Conservation (phyloP, 192 early-diverging fungal species). For the Diversispora eburnea region DNA sequence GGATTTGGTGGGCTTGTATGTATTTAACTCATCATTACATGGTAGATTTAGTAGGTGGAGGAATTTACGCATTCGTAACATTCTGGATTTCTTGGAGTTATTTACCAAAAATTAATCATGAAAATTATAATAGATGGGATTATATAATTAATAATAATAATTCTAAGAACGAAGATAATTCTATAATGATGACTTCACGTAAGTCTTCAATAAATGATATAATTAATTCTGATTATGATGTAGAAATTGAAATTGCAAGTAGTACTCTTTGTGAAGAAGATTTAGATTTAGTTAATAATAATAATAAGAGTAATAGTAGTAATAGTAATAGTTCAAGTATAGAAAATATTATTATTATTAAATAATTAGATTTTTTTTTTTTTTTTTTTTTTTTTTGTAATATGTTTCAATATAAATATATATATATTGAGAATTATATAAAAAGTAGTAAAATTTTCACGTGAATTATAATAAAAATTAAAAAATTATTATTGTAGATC, state of each 20-base stretch:
- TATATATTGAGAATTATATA: no score
- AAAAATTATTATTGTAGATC: no score
- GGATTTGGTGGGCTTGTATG: slow-evolving; percentile 82
- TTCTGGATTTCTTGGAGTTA: slow-evolving; percentile 49
- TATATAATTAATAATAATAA: slow-evolving; percentile 18
- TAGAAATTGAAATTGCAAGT: not conserved
- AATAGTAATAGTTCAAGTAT: no score
- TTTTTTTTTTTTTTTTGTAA: no score
- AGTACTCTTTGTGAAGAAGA: not conserved
- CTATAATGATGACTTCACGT: not conserved
- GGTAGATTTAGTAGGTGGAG: slow-evolving; percentile 65
- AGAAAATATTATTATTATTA: no score
- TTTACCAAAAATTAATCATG: slow-evolving; percentile 39
- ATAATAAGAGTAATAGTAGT: not conserved
- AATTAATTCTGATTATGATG: not conserved
- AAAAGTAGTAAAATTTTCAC: no score
- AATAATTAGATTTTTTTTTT: no score
- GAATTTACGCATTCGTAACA: slow-evolving; percentile 57
- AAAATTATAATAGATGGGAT: slow-evolving; percentile 33
- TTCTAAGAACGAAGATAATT: not conserved
- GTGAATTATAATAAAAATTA: no score
- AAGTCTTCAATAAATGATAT: not conserved
- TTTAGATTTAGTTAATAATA: not conserved
- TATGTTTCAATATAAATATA: no score
- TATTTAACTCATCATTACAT: slow-evolving; percentile 75